These are phyloP conservation scores for Schwanniomyces pseudopolymorphus DNA, from an alignment of 805 yeast genomes.

Conservation along the genomic window DNA sequence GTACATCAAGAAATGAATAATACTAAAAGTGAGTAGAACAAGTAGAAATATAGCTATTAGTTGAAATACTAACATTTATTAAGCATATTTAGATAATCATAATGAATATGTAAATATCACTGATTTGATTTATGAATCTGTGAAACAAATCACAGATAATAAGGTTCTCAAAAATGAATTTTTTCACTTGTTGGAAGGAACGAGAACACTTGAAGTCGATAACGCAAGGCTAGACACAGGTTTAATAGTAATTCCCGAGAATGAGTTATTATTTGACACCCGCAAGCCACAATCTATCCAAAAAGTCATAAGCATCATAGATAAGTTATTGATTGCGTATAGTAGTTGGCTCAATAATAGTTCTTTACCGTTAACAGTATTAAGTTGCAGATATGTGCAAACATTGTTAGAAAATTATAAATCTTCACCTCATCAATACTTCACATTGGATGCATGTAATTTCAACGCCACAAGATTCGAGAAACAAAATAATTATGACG, in stretches of 20 bases:
- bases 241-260: slow-evolving; percentile 45
- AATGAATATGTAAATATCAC: slow-evolving; percentile 52
- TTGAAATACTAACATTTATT: not conserved
- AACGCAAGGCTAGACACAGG: slow-evolving; percentile 80
- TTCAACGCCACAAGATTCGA: slow-evolving; percentile 13
- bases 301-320: slow-evolving; percentile 51
- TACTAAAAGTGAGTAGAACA: not conserved
- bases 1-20: not conserved
- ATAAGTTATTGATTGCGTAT: slow-evolving; percentile 51
- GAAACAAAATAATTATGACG: slow-evolving; percentile 6
- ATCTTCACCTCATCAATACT: slow-evolving; percentile 11
- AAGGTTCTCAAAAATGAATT: slow-evolving; percentile 56
- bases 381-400: slow-evolving; percentile 75
- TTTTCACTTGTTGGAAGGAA: slow-evolving; percentile 76
- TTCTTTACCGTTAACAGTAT: slow-evolving; percentile 71
- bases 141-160: slow-evolving; percentile 44
- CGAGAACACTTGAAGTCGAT: slow-evolving; percentile 80
- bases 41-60: not conserved
- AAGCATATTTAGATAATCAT: not conserved
- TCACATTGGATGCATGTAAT: slow-evolving; percentile 8
- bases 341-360: slow-evolving; percentile 77
- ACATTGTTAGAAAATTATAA: slow-evolving; percentile 46
- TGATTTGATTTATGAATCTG: slow-evolving; percentile 40
- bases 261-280: slow-evolving; percentile 50
- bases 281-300: slow-evolving; percentile 32